Conservation (phyloP, 2,329 filamentous ascomycete genomes). For the Tolypocladium guangdongense region DNA sequence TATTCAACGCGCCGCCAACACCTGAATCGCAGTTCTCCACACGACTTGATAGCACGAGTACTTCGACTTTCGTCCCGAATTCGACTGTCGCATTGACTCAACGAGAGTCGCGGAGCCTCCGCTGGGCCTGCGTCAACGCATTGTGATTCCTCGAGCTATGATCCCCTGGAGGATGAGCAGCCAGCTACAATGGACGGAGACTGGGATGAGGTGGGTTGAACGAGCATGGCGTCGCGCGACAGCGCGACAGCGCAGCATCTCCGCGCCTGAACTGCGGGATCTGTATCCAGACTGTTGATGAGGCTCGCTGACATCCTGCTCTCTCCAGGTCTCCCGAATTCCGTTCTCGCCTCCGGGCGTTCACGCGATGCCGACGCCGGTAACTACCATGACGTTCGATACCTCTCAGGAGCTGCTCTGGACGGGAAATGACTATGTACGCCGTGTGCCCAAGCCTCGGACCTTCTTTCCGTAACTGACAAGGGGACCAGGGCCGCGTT, state of each 20-base stretch:
- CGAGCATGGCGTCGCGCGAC: background rate
- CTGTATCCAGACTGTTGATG: background rate
- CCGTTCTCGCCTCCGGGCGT: constrained; percentile 67
- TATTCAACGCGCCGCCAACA: background rate
- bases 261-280: background rate
- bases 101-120: constrained; percentile 4
- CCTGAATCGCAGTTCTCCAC: constrained; percentile 1
- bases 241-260: background rate
- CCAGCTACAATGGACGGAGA: constrained; percentile 50
- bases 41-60: background rate
- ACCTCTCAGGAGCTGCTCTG: constrained; percentile 81
- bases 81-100: background rate
- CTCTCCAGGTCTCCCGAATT: constrained; percentile 62
- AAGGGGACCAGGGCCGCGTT: constrained; percentile 60
- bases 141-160: constrained; percentile 16
- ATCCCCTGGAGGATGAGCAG: constrained; percentile 24
- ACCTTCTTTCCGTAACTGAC: constrained; percentile 11
- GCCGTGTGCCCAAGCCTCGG: constrained; percentile 13
- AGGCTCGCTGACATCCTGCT: constrained; percentile 5
- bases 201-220: constrained; percentile 47
- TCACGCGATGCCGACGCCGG: constrained; percentile 57
- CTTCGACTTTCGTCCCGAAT: background rate
- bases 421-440: constrained; percentile 83
- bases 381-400: constrained; percentile 81
- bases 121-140: constrained; percentile 1